Evolutionary conservation across 2,329 filamentous ascomycete species (phyloP).

Genomic region (Pseudomassariella vexata): DNA sequence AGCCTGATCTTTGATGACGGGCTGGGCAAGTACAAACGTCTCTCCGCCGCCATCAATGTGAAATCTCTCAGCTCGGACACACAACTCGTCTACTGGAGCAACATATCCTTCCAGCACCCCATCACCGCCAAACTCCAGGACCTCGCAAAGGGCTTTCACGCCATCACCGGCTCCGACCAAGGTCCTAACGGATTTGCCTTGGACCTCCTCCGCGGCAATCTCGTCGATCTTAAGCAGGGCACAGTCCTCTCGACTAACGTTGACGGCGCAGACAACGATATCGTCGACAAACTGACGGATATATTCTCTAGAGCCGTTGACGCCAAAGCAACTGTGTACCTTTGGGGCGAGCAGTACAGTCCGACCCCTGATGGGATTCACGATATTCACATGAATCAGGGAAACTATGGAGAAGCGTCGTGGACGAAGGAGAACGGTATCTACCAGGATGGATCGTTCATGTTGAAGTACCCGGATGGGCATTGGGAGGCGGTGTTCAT

Average conservation of each 20-base stretch:
- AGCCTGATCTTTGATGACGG: too few species aligned
- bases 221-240: slow-evolving; percentile 16
- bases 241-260: slow-evolving; percentile 10
- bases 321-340: slow-evolving; percentile 27
- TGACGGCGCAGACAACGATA: slow-evolving; percentile 17
- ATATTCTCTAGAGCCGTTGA: slow-evolving; percentile 27
- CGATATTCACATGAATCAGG: slow-evolving; percentile 32
- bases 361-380: slow-evolving; percentile 25
- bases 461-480: slow-evolving; percentile 27
- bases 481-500: slow-evolving; percentile 33
- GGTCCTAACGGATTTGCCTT: slow-evolving; percentile 6
- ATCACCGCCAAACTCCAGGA: slow-evolving; percentile 9
- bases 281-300: slow-evolving; percentile 26
- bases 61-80: slow-evolving; percentile 15
- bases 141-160: slow-evolving; percentile 10
- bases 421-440: slow-evolving; percentile 24
- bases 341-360: slow-evolving; percentile 28
- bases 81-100: slow-evolving; percentile 42
- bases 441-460: slow-evolving; percentile 28
- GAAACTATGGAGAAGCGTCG: slow-evolving; percentile 12
- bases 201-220: slow-evolving; percentile 12
- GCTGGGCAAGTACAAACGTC: too few species aligned
- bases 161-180: slow-evolving; percentile 6
- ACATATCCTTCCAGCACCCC: slow-evolving; percentile 34
- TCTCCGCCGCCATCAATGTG: slow-evolving; percentile 21